Percentiles rank a stretch among this genome's conserved stretches.
Evolutionary conservation across 441 rosid species (phyloP).

Genomic region (Adansonia grandidieri): DNA sequence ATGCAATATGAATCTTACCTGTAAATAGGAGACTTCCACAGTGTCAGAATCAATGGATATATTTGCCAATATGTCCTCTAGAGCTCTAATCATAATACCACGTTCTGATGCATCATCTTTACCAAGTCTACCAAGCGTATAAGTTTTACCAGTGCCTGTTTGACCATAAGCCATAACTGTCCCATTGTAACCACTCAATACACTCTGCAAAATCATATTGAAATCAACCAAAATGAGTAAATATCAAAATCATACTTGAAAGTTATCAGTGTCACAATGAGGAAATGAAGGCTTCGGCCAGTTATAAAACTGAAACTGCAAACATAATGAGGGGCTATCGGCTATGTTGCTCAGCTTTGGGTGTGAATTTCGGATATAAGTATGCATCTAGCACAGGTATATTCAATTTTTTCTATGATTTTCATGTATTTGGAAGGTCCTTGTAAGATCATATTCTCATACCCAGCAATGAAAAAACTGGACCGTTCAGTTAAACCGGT

Average conservation of each 20-base stretch:
- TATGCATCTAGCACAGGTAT: no score
- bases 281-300: constrained; percentile 2
- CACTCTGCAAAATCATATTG: constrained; percentile 62
- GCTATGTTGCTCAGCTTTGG: no score
- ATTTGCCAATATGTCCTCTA: constrained; percentile 68
- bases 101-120: constrained; percentile 84
- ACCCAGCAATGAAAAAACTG: no score
- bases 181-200: constrained; percentile 87
- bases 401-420: no score
- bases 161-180: constrained; percentile 98
- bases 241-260: constrained; percentile 25
- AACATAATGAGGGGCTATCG: neutral
- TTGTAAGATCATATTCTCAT: no score
- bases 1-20: constrained; percentile 50
- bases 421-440: no score
- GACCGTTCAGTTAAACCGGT: no score
- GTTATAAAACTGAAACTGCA: constrained; percentile 2
- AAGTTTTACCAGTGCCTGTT: constrained; percentile 93
- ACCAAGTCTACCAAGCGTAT: constrained; percentile 80
- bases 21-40: constrained; percentile 84
- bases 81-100: constrained; percentile 88
- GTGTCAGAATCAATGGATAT: constrained; percentile 54
- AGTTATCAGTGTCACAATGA: neutral
- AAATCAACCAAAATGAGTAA: constrained; percentile 21
- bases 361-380: no score